These are phyloP conservation scores for Dactylonectria macrodidyma DNA, from an alignment of 2,329 filamentous ascomycete genomes.

Conservation along the genomic window DNA sequence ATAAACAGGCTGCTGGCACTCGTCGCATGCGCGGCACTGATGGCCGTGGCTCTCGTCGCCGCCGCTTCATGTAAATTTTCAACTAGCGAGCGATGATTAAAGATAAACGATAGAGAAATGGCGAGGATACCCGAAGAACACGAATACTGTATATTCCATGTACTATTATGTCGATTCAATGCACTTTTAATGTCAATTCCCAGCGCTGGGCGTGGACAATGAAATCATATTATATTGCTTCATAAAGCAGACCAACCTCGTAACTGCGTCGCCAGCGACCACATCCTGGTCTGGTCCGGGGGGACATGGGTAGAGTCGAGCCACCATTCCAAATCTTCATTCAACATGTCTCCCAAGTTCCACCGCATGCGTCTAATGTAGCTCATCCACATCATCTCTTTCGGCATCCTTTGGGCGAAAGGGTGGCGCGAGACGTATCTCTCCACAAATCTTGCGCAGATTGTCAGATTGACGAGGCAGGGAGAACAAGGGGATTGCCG, in stretches of 20 bases:
- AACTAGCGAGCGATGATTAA: neutral
- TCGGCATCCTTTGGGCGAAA: slow-evolving; percentile 44
- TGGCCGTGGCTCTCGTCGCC: slow-evolving; percentile 69
- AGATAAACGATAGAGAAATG: slow-evolving; percentile 13
- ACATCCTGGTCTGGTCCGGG: too few relatives aligned
- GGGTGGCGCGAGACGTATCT: slow-evolving; percentile 45
- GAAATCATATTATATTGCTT: slow-evolving; percentile 34
- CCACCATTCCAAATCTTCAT: neutral
- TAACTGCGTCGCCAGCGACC: slow-evolving; percentile 29
- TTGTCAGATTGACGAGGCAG: slow-evolving; percentile 35
- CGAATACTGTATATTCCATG: slow-evolving; percentile 22
- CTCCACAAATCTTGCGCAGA: slow-evolving; percentile 37
- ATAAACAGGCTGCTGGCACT: slow-evolving; percentile 76
- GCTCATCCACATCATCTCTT: slow-evolving; percentile 53
- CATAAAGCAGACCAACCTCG: slow-evolving; percentile 24
- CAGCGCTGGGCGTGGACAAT: slow-evolving; percentile 32
- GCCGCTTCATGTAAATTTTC: slow-evolving; percentile 36
- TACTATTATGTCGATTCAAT: slow-evolving; percentile 42
- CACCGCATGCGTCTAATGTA: slow-evolving; percentile 46
- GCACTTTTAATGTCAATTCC: slow-evolving; percentile 1
- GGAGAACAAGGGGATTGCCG: slow-evolving; percentile 18
- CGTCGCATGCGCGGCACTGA: slow-evolving; percentile 83
- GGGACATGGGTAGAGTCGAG: neutral
- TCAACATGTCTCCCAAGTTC: neutral
- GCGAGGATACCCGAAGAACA: slow-evolving; percentile 22